Evolutionary conservation across 2,329 filamentous ascomycete genomes (phyloP), one percentile per base, ranked within the genome.

Genomic region (Leptosphaerulina australis): DNA sequence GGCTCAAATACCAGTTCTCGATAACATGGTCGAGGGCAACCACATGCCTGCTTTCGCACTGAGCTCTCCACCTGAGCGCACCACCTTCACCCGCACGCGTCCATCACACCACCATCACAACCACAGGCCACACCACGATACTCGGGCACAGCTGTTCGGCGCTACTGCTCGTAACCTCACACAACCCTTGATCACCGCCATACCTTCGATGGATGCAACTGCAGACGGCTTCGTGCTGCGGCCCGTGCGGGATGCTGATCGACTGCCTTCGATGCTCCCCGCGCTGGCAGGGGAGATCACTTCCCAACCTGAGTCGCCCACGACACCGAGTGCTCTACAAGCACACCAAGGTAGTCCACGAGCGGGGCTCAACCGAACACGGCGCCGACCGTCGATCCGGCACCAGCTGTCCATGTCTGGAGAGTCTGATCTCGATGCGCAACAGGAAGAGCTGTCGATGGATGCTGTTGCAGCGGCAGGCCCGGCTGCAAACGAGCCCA

Each of bases 321-420:
- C 85, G 20, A 75, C 79, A 39, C 75, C 64, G 31, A 70, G 64
- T 47, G 70, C 66, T 47, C 67, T 62, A 45, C 60, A 55, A 26
- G 63, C 53, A 26, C 66, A 61, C 33, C 70, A 68, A 49, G 68
- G 64, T 22, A 77, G 73, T 50, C 73, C 74, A 20, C 66, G 71
- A 49, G 64, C 70, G 33, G 80, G 80, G 2, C 78, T 81, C 2
- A 76, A 79, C 4, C 75, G 76, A 34, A 77, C 83, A 14, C 81
- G 88, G 41, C 82, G 90, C 63, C 84, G 92, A 26, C 91, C 91
- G 25, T 91, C 91, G 0, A 94, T 97, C 61, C 85, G 91, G 50
- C 93, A 97, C 66, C 91, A 96, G 67, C 84, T 88, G 56, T 97
- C 93, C 14, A 82, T 82, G 39, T 94, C 89, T n/a, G 89, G 86